Percentiles rank a stretch among this genome's conserved stretches.
These are phyloP conservation scores for Forsythia suspensa DNA, from an alignment of 257 asterid genomes.

Conservation along the genomic window DNA sequence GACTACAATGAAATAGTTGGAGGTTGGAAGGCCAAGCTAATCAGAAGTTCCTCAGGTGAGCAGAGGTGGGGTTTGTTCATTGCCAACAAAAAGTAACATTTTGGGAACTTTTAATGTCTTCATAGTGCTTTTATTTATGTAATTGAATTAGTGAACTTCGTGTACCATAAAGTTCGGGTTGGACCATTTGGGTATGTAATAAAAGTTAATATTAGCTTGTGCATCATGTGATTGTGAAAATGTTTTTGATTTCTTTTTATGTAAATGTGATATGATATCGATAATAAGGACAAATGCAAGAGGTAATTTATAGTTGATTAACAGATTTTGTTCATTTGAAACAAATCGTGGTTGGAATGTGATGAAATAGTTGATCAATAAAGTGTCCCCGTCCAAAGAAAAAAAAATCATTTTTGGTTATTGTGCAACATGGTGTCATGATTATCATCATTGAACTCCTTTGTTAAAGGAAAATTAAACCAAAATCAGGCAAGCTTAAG, in stretches of 20 bases:
- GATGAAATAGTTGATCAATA: too few relatives aligned
- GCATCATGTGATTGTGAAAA: background rate
- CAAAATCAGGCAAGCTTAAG: too few relatives aligned
- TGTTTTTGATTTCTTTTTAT: background rate
- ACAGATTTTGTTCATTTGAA: too few relatives aligned
- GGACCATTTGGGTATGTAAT: background rate
- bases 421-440: too few relatives aligned
- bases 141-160: background rate
- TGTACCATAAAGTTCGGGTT: background rate
- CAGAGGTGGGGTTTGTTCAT: slow-evolving; percentile 97
- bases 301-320: too few relatives aligned
- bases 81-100: slow-evolving; percentile 62
- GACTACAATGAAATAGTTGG: slow-evolving; percentile 59
- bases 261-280: background rate
- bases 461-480: too few relatives aligned
- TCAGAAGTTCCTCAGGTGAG: slow-evolving; percentile 77
- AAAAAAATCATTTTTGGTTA: too few relatives aligned
- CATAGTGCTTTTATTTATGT: background rate
- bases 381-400: too few relatives aligned
- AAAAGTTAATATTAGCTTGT: background rate
- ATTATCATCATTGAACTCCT: too few relatives aligned
- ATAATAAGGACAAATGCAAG: too few relatives aligned
- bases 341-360: too few relatives aligned
- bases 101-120: background rate
- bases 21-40: slow-evolving; percentile 84